Conservation (phyloP, 768 basidiomycete species). For the Auricularia sp. region DNA sequence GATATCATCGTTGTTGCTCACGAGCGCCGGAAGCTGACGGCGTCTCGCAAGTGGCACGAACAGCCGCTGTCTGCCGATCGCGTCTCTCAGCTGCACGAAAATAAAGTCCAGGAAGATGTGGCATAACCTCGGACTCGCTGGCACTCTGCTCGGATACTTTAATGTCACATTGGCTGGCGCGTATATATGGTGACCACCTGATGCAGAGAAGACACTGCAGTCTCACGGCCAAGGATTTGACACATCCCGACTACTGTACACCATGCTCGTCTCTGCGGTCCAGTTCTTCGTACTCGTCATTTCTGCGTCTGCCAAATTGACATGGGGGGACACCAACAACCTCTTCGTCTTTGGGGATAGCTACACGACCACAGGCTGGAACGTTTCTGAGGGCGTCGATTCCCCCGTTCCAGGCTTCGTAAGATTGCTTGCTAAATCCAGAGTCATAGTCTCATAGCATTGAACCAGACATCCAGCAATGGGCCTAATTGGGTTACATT, state of each 20-base stretch:
- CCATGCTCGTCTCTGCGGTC: neutral
- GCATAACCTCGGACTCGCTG: too few species aligned
- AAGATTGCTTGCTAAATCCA: conserved; percentile 13
- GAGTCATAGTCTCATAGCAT: neutral
- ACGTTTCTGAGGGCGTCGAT: conserved; percentile 45
- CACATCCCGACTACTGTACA: conserved; percentile 9
- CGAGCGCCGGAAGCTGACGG: neutral
- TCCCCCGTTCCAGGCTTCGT: conserved; percentile 44
- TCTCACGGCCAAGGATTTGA: neutral
- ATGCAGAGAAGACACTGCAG: conserved; percentile 8
- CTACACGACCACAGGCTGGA: conserved; percentile 50
- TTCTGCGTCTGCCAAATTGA: conserved; percentile 15
- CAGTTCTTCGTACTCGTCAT: neutral
- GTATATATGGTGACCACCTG: conserved; percentile 7
- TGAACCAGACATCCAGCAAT: conserved; percentile 44
- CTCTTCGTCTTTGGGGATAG: conserved; percentile 57
- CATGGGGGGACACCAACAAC: conserved; percentile 46
- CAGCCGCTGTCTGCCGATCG: neutral
- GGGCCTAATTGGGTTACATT: conserved; percentile 55
- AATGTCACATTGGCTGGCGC: too few species aligned
- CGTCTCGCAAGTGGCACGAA: neutral
- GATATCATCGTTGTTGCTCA: conserved; percentile 32
- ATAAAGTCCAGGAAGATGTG: too few species aligned
- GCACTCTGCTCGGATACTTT: too few species aligned
- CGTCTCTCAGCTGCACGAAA: too few species aligned